These are phyloP conservation scores for Bryum argenteum DNA, from an alignment of 225 moss, liverwort and hornwort genomes.

Conservation along the genomic window DNA sequence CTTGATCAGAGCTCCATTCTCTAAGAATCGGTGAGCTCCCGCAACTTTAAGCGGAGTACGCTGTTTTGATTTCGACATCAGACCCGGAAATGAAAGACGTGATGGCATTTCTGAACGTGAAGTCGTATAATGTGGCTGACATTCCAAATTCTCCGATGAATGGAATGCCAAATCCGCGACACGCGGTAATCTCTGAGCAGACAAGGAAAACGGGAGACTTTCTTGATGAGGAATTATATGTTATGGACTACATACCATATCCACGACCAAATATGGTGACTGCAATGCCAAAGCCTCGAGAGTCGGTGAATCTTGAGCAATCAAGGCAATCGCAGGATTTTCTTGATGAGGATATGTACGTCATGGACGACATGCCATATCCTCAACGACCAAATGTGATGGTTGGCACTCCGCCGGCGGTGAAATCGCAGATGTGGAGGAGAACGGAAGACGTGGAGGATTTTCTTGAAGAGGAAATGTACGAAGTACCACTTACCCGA, in stretches of 20 bases:
- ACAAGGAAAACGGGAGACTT: conserved; percentile 34
- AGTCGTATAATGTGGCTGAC: neutral
- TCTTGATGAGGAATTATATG: neutral
- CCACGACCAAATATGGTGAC: too few relatives aligned
- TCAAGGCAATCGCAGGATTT: too few relatives aligned
- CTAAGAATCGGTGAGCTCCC: neutral
- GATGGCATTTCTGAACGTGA: conserved; percentile 8
- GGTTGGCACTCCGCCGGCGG: neutral
- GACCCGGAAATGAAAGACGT: neutral
- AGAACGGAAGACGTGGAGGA: neutral
- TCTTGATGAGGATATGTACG: too few relatives aligned
- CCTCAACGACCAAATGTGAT: neutral
- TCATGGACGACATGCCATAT: neutral
- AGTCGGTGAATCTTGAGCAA: too few relatives aligned
- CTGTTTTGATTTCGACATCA: neutral
- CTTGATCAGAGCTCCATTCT: neutral
- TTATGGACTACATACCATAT: neutral
- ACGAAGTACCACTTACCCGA: conserved; percentile 53
- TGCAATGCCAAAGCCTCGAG: too few relatives aligned
- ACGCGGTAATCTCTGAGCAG: conserved; percentile 72
- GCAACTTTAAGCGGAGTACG: neutral
- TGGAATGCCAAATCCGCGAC: conserved; percentile 65
- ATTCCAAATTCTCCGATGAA: conserved; percentile 54
- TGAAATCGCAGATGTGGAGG: neutral
- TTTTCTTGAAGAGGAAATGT: neutral